Base-by-base conservation (phyloP, 345 rosid species). In the Orychophragmus violaceus region DNA sequence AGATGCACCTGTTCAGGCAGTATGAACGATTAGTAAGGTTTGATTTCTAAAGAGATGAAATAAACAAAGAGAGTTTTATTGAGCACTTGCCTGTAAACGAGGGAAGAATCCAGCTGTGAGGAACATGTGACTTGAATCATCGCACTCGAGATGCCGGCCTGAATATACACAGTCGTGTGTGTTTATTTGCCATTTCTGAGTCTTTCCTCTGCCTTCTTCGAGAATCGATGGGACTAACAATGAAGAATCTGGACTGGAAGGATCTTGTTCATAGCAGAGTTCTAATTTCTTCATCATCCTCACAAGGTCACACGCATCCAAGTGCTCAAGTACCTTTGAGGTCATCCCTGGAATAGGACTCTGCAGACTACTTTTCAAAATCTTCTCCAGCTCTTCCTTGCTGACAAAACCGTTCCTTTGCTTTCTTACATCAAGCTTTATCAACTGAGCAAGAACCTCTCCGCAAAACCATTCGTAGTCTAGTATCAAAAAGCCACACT, bases 61-160 rank as follows among this genome's bases (percentile, higher is more conserved):
- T 5, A 50, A 39, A 13, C 33, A 55, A 30, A 65, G n/a, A n/a
- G 5, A 44, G 14, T 52, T 45, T 16, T 30, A 14, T 24, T 28
- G 28, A 76, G 21, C 19, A 22, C 70, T 77, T 77, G 67, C 98
- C 96, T 90, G 99, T 72, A 94, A 77, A 77, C 88, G 95, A 21
- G 96, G 92, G 78, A 94, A 94, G 87, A 84, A 87, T 66, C 95
- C 95, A 30, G 96, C 89, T 11, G 95, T 85, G 74, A 94, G 87
- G 75, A 88, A 94, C 82, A 80, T 82, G 78, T 82, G 95, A 78
- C 90, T 88, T 64, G 95, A 85, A 79, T 94, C 91, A 68, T 94
- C 95, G 35, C 92, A 94, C 71, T 83, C 84, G 22, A 90, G 95
- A 94, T 94, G 97, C 69, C 99, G 78, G 35, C 99, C 96, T 1